phyloP scores from a whole-genome alignment of 2,329 filamentous ascomycete genomes.

The Botrytis paeoniae region DNA sequence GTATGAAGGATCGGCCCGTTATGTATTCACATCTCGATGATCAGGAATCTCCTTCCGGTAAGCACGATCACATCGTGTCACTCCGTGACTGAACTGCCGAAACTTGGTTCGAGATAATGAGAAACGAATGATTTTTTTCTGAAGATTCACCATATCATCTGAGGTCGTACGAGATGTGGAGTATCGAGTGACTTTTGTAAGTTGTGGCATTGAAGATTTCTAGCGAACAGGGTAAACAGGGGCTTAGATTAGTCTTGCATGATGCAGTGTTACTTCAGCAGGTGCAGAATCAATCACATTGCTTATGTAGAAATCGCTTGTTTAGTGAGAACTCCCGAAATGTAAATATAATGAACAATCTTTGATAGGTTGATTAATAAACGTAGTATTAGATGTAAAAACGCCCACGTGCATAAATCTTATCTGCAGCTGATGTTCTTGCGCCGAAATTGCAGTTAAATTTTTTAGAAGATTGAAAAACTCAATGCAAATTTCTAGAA shows the following conservation, averaged over 20 bases:
- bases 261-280: constrained; percentile 1
- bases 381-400: neutral
- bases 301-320: neutral
- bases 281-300: neutral
- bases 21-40: neutral
- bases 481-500: too few species aligned
- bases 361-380: neutral
- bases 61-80: neutral
- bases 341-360: neutral
- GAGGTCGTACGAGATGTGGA: neutral
- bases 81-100: constrained; percentile 3
- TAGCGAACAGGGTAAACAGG: neutral
- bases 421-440: neutral
- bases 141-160: neutral
- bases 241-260: neutral
- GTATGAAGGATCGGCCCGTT: constrained; percentile 13
- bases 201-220: constrained; percentile 10
- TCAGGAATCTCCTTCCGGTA: neutral
- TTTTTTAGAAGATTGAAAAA: neutral
- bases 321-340: neutral
- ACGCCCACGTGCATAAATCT: neutral
- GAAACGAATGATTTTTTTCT: neutral
- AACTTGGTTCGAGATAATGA: neutral
- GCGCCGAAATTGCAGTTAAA: neutral
- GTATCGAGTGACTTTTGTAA: neutral